Evolutionary conservation across 306 rosid genomes (phyloP).

Genomic region (Delonix regia): DNA sequence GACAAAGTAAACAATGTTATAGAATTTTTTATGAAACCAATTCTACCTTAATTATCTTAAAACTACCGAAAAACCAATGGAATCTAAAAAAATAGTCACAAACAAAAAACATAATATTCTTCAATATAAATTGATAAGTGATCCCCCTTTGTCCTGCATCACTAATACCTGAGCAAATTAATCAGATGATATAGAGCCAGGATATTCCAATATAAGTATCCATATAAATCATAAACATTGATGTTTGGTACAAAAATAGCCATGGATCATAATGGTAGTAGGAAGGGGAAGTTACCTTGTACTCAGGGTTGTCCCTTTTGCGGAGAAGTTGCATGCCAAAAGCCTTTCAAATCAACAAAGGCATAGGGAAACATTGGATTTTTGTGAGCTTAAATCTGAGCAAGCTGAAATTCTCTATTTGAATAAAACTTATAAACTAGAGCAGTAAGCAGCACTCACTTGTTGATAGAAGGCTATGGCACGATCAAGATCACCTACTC

Average conservation of each 20-base stretch:
- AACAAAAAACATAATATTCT: too few species aligned
- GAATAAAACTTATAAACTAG: constrained; percentile 27
- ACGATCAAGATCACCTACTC: constrained; percentile 87
- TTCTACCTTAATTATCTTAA: not conserved
- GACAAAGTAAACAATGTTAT: not conserved
- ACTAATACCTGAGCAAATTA: not conserved
- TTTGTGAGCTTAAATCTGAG: constrained; percentile 26
- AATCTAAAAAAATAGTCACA: not conserved
- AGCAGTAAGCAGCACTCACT: constrained; percentile 51
- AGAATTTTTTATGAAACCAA: not conserved
- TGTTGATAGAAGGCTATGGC: constrained; percentile 78
- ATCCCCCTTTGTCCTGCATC: not conserved
- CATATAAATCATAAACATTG: constrained; percentile 20
- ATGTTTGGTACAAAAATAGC: constrained; percentile 6
- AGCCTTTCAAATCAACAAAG: constrained; percentile 56
- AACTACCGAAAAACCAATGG: not conserved
- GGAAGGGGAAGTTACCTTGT: constrained; percentile 62
- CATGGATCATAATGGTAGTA: constrained; percentile 26
- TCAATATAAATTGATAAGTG: too few species aligned
- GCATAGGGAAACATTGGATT: constrained; percentile 27
- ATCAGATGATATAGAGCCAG: constrained; percentile 1
- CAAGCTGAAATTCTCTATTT: constrained; percentile 1
- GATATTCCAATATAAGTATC: not conserved
- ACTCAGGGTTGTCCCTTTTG: constrained; percentile 73
- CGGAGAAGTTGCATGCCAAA: constrained; percentile 91